phyloP scores from a whole-genome alignment of 108 stramenopile species.

The Schizochytrium sp. region DNA sequence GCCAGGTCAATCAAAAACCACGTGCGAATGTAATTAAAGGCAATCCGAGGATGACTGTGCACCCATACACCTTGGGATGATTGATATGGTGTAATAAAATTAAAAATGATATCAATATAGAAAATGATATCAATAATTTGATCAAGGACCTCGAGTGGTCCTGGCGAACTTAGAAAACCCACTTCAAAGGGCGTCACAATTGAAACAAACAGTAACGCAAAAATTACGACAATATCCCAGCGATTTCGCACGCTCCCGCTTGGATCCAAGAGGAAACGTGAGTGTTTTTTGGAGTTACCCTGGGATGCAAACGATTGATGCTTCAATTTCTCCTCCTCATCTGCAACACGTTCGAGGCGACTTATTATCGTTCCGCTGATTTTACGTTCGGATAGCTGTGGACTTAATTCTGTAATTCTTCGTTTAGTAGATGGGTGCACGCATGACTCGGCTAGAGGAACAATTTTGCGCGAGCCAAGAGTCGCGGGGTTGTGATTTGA shows the following conservation, averaged over 20 bases:
- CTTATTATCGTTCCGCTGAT: background rate
- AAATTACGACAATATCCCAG: conserved; percentile 56
- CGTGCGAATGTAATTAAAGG: background rate
- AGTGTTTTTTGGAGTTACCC: background rate
- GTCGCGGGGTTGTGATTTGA: background rate
- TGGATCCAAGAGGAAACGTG: conserved; percentile 11
- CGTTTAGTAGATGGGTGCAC: conserved; percentile 10
- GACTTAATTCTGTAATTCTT: background rate
- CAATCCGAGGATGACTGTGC: background rate
- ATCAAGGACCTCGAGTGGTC: background rate
- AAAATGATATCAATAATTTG: conserved; percentile 44
- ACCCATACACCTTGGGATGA: conserved; percentile 38
- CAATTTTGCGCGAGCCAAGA: conserved; percentile 11
- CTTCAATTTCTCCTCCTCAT: background rate
- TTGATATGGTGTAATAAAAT: conserved; percentile 53
- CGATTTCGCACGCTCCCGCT: background rate
- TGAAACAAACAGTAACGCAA: conserved; percentile 41
- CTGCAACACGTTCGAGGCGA: background rate
- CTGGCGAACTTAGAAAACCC: background rate
- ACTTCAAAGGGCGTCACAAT: conserved; percentile 38
- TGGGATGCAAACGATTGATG: background rate
- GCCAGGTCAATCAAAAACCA: conserved; percentile 50
- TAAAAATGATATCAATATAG: conserved; percentile 43
- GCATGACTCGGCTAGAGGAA: background rate
- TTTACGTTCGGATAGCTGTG: background rate